Evolutionary conservation across 495 filamentous ascomycete genomes (phyloP), one percentile per base, ranked within the genome.

Genomic region (Penicillium alfredii): DNA sequence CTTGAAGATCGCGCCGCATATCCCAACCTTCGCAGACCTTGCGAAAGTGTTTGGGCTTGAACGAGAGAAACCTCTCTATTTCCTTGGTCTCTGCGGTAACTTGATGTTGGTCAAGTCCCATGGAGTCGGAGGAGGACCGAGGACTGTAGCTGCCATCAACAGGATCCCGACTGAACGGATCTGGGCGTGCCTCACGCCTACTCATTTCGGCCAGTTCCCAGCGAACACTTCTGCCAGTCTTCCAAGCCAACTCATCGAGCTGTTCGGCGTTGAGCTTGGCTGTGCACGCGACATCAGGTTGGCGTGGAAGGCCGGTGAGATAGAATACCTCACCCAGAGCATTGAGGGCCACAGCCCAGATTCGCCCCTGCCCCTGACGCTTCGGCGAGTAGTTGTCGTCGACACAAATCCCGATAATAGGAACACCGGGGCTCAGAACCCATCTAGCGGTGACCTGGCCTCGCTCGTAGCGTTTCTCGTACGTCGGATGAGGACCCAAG

Each of bases 251-350:
- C 25, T 66, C 65, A 39, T 88, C 80, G 2, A 80, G 61, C 11
- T 68, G 63, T 34, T 69, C 64, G 3, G 53, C 35, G 21, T 37
- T 60, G 24, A 61, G 40, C 26, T 64, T 67, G 8, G 31, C 44
- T 3, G 53, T 40, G 6, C 47, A 36, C 13, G 45, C 20, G 13
- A 50, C 20, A 4, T 61, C 48, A 14, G 61, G 58, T 19, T 71
- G 60, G 10, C 49, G 61, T 1, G 86, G 85, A 6, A 82, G 63
- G 17, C 83, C 78, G 4, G 72, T 80, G 3, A 96, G 67, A 46
- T 87, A 94, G 56, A 82, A 97, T 2, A 94, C 69, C 56, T 98
- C 92, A 1, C 92, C 92, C 9, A 98, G 63, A 6, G 92, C 92
- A 53, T 98, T 97, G 24, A 98, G 64, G 18, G 75, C 84, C 20